Evolutionary conservation across 169 alveolate genomes (phyloP), one percentile per base, ranked within the genome.

Genomic region (Babesia ovis): DNA sequence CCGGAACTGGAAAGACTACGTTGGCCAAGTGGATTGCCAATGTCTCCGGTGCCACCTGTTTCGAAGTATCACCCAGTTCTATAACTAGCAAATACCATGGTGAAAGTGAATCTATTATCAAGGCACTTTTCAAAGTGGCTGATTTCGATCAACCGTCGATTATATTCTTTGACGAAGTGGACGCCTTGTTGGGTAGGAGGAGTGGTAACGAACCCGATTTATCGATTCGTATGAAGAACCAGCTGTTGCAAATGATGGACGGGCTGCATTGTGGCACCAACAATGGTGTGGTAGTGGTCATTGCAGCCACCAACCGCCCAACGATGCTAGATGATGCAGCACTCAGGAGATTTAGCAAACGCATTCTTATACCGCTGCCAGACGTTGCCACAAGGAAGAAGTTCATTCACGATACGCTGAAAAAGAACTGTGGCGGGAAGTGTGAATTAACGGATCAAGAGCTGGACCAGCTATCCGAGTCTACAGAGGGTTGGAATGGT

Each of bases 281-380:
- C 34, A 56, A 56, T 25, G 88, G 90, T 5, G 87, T 91, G 48
- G 92, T 91, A 23, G 92, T 94, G 23, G 95, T 95, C 35, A 89
- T 93, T 29, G 98, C 96, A 3, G 98, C 98, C 14, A 95, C 98
- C 2, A 96, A 96, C 76, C 86, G 98, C 50, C 98, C 98, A 2
- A 96, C 90, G 77, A 95, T 93, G 94, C 85, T 95, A 37, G 98
- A 94, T 85, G 98, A 93, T 79, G 99, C 98, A 29, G 98, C 97
- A 18, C 84, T 96, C n/a, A 83, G 98, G 70, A 83, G 98, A 51
- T 85, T 96, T 59, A 85, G 94, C 46, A 95, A 94, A 79, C 83
- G 98, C 50, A 92, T 95, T 5, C 92, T 93, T 77, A 91, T 95
- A 23, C 98, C 97, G 16, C 91, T 94, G 22, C 99, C 98, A 32